Percentiles rank a stretch among this genome's conserved stretches.
phyloP scores from a whole-genome alignment of 306 rosid species.

The Cyamopsis tetragonoloba region DNA sequence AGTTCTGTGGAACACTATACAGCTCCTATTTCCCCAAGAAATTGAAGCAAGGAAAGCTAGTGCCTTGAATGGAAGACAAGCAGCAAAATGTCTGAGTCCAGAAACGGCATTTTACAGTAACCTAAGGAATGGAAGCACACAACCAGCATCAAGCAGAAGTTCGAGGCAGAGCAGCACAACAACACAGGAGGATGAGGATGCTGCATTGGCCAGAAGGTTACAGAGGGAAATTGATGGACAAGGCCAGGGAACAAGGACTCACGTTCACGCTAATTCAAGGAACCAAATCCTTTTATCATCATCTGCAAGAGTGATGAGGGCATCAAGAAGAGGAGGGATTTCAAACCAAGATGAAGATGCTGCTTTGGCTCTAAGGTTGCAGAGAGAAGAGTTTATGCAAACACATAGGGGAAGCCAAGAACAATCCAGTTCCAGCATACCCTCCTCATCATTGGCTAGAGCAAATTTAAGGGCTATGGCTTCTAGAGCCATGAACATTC shows the following conservation, averaged over 20 bases:
- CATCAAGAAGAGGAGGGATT: conserved; percentile 52
- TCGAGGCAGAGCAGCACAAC: conserved; percentile 35
- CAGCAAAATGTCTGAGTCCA: conserved; percentile 29
- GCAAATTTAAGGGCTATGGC: conserved; percentile 73
- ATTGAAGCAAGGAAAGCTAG: conserved; percentile 69
- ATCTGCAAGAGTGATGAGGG: conserved; percentile 22
- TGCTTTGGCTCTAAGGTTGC: conserved; percentile 79
- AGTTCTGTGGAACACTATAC: conserved; percentile 97
- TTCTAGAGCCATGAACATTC: conserved; percentile 53
- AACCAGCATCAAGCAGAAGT: conserved; percentile 33
- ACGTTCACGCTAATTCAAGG: conserved; percentile 13
- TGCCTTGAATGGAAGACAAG: conserved; percentile 34
- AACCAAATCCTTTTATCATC: conserved; percentile 2
- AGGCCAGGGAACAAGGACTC: conserved; percentile 7
- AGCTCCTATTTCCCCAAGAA: conserved; percentile 86
- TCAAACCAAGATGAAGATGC: conserved; percentile 77
- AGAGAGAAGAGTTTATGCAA: conserved; percentile 85
- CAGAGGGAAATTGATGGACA: conserved; percentile 26
- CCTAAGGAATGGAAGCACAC: conserved; percentile 36
- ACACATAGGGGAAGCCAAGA: conserved; percentile 44
- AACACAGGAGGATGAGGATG: conserved; percentile 33
- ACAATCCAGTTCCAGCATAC: conserved; percentile 26
- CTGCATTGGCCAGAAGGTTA: conserved; percentile 33
- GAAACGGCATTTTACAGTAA: conserved; percentile 41
- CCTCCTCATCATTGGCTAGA: conserved; percentile 44